Base-by-base conservation (phyloP, 768 basidiomycete genomes). In the Naganishia vaughanmartiniae region DNA sequence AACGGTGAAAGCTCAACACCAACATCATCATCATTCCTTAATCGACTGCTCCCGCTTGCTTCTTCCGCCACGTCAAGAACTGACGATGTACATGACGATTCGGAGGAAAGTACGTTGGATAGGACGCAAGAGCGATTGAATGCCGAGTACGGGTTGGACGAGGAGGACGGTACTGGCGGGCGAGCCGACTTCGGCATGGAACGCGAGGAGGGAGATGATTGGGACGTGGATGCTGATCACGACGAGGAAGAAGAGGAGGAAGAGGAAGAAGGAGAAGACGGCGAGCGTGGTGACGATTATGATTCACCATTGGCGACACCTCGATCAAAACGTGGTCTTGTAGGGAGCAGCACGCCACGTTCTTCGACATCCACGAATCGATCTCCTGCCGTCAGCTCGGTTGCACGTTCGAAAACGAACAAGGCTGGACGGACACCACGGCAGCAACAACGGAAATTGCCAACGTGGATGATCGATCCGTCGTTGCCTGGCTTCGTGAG, bases 401-500 rank as follows among this genome's bases (percentile, higher is more conserved):
- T 26, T 51, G n/a, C 48, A 51, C 48, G 48, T 46, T 24, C 60
- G 14, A 63, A 28, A 26, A 28, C 60, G n/a, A 42, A 42, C 19
- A 73, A 71, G 54, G 26, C 60, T 14, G 34, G 31, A 33, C 39
- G 55, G 10, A 65, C 68, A 48, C 53, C 67, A 17, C 45, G 65
- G 54, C 46, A 45, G 30, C 66, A 55, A 12, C 67, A 51, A 19
- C 33, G 57, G 39, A 46, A 31, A 48, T n/a, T 51, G 42, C 45
- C 70, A 36, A 14, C 45, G 34, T 66, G 48, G 65, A 66, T 66
- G 65, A 66, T 66, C 65, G 65, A 51, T 28, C 53, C 65, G 46
- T 66, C 65, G 26, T 54, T 66, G 48, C 53, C 65, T 53, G 76
- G 76, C 66, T 82, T 83, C 74, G 80, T 90, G 57, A 85, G 87